phyloP scores from a whole-genome alignment of 345 rosid genomes.

The Clarkia xantiana region DNA sequence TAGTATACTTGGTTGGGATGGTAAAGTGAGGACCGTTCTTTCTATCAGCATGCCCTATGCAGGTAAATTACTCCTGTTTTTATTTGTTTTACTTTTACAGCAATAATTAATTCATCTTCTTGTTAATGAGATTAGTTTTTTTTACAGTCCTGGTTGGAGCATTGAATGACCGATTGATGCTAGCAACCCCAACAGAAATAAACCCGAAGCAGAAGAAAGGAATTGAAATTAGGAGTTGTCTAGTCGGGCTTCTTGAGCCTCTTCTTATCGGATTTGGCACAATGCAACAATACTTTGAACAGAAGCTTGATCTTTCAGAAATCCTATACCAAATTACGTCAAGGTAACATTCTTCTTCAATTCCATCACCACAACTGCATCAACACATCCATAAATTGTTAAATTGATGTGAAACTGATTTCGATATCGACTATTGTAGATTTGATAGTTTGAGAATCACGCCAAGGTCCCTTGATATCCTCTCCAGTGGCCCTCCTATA shows the following conservation, averaged over 20 bases:
- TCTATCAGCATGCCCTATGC: conserved; percentile 82
- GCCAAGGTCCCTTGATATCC: conserved; percentile 88
- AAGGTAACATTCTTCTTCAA: conserved; percentile 26
- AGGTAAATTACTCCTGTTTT: conserved; percentile 27
- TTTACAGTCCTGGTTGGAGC: conserved; percentile 77
- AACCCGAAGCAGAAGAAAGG: conserved; percentile 83
- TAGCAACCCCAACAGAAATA: conserved; percentile 71
- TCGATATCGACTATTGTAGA: conserved; percentile 24
- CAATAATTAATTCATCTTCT: neutral
- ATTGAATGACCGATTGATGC: conserved; percentile 76
- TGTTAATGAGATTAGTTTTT: conserved; percentile 11
- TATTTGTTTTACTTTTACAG: neutral
- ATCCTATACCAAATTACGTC: conserved; percentile 87
- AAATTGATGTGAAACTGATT: conserved; percentile 3
- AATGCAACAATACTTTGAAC: conserved; percentile 89
- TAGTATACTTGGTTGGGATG: conserved; percentile 95
- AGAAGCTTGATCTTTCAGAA: conserved; percentile 85
- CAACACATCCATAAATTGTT: neutral
- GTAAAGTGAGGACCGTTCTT: conserved; percentile 71
- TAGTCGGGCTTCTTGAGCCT: conserved; percentile 93
- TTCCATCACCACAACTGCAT: neutral
- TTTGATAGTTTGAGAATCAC: conserved; percentile 93
- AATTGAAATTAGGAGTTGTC: conserved; percentile 78
- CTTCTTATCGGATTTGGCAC: conserved; percentile 97
- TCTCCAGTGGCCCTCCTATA: conserved; percentile 78